Percentiles rank a stretch among this genome's conserved stretches.
These are phyloP conservation scores for Solanum chiquidenum DNA, from an alignment of 257 asterid species.

Conservation along the genomic window DNA sequence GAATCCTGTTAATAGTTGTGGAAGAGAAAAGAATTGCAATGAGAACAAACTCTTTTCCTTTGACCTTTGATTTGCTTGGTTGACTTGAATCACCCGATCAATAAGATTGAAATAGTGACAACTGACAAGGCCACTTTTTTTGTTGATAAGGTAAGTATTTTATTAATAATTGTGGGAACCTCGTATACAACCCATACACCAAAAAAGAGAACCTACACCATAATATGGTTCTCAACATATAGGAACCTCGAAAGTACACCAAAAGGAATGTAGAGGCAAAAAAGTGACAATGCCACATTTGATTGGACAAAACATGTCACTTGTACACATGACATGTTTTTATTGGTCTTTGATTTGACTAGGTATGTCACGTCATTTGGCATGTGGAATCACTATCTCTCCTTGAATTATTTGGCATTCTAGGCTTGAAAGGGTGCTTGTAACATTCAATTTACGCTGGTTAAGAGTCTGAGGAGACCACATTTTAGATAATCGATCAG, in stretches of 20 bases:
- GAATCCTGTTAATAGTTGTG: neutral
- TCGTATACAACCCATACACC: neutral
- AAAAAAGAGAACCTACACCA: neutral
- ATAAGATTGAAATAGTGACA: neutral
- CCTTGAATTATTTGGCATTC: neutral
- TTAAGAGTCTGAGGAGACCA: neutral
- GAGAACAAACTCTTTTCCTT: neutral
- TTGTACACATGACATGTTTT: neutral
- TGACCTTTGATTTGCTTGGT: neutral
- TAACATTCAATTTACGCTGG: neutral
- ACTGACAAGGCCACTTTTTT: neutral
- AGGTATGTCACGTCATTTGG: neutral
- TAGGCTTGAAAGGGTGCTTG: neutral
- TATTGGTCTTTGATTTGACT: neutral
- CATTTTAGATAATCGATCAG: neutral
- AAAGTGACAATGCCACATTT: neutral
- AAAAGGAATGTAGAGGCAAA: neutral
- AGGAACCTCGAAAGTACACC: neutral
- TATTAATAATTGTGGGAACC: neutral
- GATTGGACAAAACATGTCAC: neutral
- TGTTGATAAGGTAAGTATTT: neutral
- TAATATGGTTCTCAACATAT: neutral
- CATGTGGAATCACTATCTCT: neutral
- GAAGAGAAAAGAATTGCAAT: neutral
- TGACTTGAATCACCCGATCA: neutral